A percentile compares a stretch with the other conserved stretches of the same genome.
These are phyloP conservation scores for Fraxinus excelsior DNA, from an alignment of 257 asterid genomes.

Conservation along the genomic window DNA sequence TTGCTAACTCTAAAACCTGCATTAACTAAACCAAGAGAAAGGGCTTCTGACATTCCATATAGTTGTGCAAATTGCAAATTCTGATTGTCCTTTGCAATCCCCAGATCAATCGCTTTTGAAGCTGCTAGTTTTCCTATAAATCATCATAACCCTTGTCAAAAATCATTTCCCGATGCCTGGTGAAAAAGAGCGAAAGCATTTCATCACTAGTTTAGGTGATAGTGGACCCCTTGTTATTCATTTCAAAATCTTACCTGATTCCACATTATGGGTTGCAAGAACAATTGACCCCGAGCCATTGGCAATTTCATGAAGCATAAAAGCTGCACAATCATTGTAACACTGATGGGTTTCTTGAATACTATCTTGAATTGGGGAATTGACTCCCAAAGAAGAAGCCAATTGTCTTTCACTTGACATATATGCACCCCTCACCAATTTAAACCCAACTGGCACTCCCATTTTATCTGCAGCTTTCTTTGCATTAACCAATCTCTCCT, in stretches of 20 bases:
- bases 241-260: conserved; percentile 51
- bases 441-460: conserved; percentile 68
- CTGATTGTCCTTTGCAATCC: conserved; percentile 43
- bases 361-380: conserved; percentile 61
- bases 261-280: conserved; percentile 84
- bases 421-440: conserved; percentile 86
- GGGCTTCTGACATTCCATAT: conserved; percentile 83
- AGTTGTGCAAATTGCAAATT: conserved; percentile 84
- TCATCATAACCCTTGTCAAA: neutral
- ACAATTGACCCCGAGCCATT: conserved; percentile 68
- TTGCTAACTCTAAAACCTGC: conserved; percentile 82
- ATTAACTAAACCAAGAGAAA: conserved; percentile 64
- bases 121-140: conserved; percentile 67
- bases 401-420: conserved; percentile 52
- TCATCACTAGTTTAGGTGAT: no score
- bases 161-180: neutral
- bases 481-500: conserved; percentile 51
- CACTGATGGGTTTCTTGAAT: conserved; percentile 60
- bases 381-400: conserved; percentile 43
- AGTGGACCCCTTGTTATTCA: no score
- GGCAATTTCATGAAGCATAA: conserved; percentile 60
- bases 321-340: conserved; percentile 56
- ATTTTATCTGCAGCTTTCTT: conserved; percentile 57
- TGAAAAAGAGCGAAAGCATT: neutral
- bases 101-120: conserved; percentile 55